Percentiles rank a stretch among this genome's conserved stretches.
These are phyloP conservation scores for Benincasa hispida DNA, from an alignment of 306 rosid genomes.

Conservation along the genomic window DNA sequence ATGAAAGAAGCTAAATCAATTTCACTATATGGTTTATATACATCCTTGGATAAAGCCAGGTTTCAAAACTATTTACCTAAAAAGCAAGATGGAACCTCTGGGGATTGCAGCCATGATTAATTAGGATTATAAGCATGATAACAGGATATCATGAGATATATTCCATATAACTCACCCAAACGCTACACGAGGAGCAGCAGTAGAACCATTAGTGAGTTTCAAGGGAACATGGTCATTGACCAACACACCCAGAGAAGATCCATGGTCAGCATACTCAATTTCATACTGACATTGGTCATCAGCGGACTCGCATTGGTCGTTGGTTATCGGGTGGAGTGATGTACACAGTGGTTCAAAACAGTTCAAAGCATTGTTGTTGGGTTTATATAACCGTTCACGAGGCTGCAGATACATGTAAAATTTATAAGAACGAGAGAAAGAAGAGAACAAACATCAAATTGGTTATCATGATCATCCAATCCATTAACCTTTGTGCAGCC, in stretches of 20 bases:
- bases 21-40: background rate
- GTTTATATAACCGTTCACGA: slow-evolving; percentile 34
- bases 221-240: slow-evolving; percentile 40
- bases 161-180: slow-evolving; percentile 41
- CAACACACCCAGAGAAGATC: slow-evolving; percentile 50
- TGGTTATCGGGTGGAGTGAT: slow-evolving; percentile 8
- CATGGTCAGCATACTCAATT: slow-evolving; percentile 49
- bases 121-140: background rate
- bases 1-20: background rate
- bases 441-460: background rate
- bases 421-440: background rate
- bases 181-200: slow-evolving; percentile 23
- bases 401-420: slow-evolving; percentile 36
- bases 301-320: slow-evolving; percentile 12
- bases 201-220: slow-evolving; percentile 27
- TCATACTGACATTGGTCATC: slow-evolving; percentile 45
- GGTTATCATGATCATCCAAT: background rate
- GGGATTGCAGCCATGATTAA: background rate
- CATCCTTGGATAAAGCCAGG: background rate
- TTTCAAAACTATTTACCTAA: background rate
- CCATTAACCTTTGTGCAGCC: slow-evolving; percentile 47
- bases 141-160: background rate
- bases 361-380: slow-evolving; percentile 22
- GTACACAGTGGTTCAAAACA: slow-evolving; percentile 43
- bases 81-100: background rate